Evolutionary conservation across 345 rosid species (phyloP), one percentile per base, ranked within the genome.

Genomic region (Euphorbia pulcherrima): DNA sequence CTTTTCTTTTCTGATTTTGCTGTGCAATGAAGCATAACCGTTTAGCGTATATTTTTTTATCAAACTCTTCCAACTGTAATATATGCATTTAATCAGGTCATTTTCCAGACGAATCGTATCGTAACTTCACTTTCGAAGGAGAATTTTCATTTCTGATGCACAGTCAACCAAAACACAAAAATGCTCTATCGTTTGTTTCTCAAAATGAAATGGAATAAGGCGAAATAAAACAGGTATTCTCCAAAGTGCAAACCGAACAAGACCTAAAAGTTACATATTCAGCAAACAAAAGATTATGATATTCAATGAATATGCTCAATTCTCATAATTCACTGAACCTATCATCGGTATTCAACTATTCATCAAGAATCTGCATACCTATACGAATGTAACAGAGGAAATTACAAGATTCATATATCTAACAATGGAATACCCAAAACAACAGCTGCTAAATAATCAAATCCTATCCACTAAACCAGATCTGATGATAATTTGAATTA

Each of bases 281-380:
- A 44, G 13, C 50, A 12, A 11, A 18, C 16, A 44, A 44, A 44
- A 44, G 50, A 14, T 12, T 10, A 44, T 18, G 8, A 16, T 53
- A 52, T 52, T 51, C 47, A 51, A 41, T 47, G 21, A 53, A 13
- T 11, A 67, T 20, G 0, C 51, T 40, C 61, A 54, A 8, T 20
- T 44, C 50, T 44, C 50, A 44, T 44, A 44, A 2, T 39, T 28
- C 51, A 52, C 35, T 67, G 33, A 35, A 37, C 51, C 48, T 26
- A 54, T 37, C 60, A 54, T 20, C 51, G 16, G n/a, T 24, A 35
- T 24, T 20, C 50, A 24, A 23, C 35, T 24, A 35, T 24, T 20
- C 50, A 24, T 37, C 35, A 54, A 67, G 13, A 66, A 33, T n/a
- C n/a, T n/a, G n/a, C n/a, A n/a, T n/a, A n/a, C 50, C 24, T 53